phyloP scores from a whole-genome alignment of 2,329 filamentous ascomycete species.

The Neonectria coccinea region DNA sequence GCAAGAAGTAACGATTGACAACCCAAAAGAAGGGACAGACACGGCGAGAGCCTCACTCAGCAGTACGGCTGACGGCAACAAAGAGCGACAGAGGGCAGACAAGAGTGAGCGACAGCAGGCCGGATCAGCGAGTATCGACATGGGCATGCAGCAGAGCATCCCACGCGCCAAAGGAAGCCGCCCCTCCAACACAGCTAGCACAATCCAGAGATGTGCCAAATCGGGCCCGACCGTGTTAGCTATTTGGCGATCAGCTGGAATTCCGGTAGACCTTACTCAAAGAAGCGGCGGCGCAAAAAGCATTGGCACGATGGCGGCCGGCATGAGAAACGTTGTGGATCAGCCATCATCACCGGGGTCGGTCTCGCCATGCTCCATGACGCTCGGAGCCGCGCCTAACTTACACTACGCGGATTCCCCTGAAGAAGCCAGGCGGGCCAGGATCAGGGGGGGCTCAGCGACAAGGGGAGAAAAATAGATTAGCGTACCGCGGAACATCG shows the following conservation, averaged over 20 bases:
- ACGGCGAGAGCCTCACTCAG: background rate
- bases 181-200: background rate
- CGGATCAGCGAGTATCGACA: background rate
- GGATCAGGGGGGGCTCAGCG: too few species aligned
- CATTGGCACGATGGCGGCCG: background rate
- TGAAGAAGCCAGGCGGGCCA: too few species aligned
- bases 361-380: background rate
- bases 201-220: background rate
- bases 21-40: conserved; percentile 9
- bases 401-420: too few species aligned
- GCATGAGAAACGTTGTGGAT: background rate
- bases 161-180: background rate
- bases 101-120: background rate
- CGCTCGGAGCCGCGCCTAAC: background rate
- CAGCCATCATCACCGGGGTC: background rate
- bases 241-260: background rate
- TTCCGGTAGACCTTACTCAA: background rate
- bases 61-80: background rate
- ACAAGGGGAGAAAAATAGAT: too few species aligned
- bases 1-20: conserved; percentile 1
- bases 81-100: conserved; percentile 5
- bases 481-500: background rate
- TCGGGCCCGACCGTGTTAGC: background rate
- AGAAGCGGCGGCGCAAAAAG: background rate
- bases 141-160: background rate